Base-by-base conservation (phyloP, 495 filamentous ascomycete species). In the Letharia columbiana region DNA sequence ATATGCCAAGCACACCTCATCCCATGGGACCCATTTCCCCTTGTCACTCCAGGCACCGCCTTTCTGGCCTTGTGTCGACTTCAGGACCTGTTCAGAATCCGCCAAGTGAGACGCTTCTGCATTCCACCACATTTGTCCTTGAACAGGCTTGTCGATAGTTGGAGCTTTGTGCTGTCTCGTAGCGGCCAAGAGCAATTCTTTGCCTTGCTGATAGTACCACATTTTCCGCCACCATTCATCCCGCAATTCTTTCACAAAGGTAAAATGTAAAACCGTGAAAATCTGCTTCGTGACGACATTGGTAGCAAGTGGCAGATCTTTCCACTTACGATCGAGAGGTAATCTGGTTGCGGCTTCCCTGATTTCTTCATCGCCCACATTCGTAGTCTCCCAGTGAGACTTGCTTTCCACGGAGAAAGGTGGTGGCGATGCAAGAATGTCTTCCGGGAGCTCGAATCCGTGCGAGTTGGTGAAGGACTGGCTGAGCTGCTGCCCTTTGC, bases 381-480 rank as follows among this genome's bases (percentile, higher is more conserved):
- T 45, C 17, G 33, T 57, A 11, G 75, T 77, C 9, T 70, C 69
- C 57, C 79, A 78, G 65, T 73, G 76, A 0, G 70, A 72, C 39
- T 76, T 77, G 39, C 68, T 68, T 35, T 74, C 68, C 40, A 73
- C 73, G 54, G 70, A 71, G 41, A 74, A 73, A 45, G 69, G 75
- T 20, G 71, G 72, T 61, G 77, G 76, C 33, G 72, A 70, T 47
- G 56, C 57, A 11, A 70, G 70, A 31, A 81, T 69, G 33, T 81
- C 79, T 8, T 69, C 60, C 5, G 77, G 77, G 2, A 82, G 73
- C 23, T 78, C 70, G 23, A 78, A 76, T 31, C 76, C 76, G 35
- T 78, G 76, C 5, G 79, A 77, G 64, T 73, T 73, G 13, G 44
- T 28, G 41, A 52, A 45, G 45, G 45, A 37, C 41, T 58, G 50